These are phyloP conservation scores for Rubroboletus pulcherrimus DNA, from an alignment of 768 basidiomycete genomes.

Conservation along the genomic window DNA sequence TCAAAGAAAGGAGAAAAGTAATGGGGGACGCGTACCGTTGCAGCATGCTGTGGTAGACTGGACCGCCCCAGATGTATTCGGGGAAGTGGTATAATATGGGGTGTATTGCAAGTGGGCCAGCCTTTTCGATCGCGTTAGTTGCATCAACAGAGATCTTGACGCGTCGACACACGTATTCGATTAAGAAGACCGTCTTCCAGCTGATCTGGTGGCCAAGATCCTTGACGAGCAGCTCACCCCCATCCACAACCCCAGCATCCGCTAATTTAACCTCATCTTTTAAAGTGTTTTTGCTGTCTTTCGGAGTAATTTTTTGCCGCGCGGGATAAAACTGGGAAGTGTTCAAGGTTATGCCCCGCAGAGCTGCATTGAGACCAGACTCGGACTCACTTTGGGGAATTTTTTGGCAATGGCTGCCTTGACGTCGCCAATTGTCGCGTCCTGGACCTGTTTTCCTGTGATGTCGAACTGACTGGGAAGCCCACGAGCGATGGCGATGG, in stretches of 20 bases:
- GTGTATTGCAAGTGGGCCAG: constrained; percentile 86
- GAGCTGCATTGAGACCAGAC: not conserved
- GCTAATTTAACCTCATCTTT: constrained; percentile 59
- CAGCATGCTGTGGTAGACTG: constrained; percentile 69
- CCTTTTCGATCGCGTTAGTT: constrained; percentile 39
- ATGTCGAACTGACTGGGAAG: constrained; percentile 52
- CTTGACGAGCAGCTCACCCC: constrained; percentile 71
- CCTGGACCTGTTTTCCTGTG: constrained; percentile 37
- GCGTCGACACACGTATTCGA: constrained; percentile 81
- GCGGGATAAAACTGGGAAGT: constrained; percentile 56
- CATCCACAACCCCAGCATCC: constrained; percentile 54
- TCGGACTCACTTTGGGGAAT: constrained; percentile 43
- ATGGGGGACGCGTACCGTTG: constrained; percentile 53
- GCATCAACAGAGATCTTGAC: not conserved
- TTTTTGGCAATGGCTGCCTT: constrained; percentile 60
- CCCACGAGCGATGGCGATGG: constrained; percentile 43
- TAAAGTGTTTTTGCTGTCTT: constrained; percentile 57
- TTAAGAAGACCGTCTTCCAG: constrained; percentile 85
- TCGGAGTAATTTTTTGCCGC: constrained; percentile 71
- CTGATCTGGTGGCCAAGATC: constrained; percentile 88
- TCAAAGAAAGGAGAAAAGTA: not conserved
- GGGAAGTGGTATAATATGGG: constrained; percentile 78
- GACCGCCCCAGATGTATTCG: constrained; percentile 60
- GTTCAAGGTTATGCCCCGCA: not conserved
- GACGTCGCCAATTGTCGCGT: constrained; percentile 62